Base-by-base conservation (phyloP, 306 rosid genomes). In the Trifolium dubium region DNA sequence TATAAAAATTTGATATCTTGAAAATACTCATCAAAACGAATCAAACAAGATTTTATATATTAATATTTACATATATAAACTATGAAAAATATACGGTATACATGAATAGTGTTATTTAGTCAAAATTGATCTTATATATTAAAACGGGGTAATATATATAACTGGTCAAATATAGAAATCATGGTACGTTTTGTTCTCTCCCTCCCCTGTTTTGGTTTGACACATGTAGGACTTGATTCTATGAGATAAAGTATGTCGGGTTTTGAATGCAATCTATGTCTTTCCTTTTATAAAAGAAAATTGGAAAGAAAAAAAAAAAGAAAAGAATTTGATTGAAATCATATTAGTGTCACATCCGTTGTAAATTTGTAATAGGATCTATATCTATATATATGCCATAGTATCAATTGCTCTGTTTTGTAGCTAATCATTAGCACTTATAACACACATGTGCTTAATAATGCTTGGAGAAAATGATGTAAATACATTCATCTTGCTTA, bases 201-300 rank as follows among this genome's bases (percentile, higher is more conserved):
- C 2, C 28, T 34, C 55, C 5, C 2, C 28, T 34, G 9, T 31
- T 54, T 39, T 39, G 55, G 40, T 68, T 47, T 65, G 69, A 70
- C 83, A 43, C 82, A 37, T 56, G 40, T 55, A 49, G 8, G 47
- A 68, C 11, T 59, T 43, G 79, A 67, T 79, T 76, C 75, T 60
- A 0, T 15, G 39, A 66, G 7, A 58, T 71, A 9, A 65, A 32
- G 14, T 39, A 46, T 54, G 41, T 14, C 32, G 44, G 67, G 62
- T 55, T 64, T 47, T 53, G 30, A 53, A 53, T 34, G 31, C 6
- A 51, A 46, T n/a, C 2, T 34, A 3, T 8, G 3, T 62, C 29
- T 62, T 62, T 4, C 23, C 23, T 19, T 7, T 7, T 62, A 7
- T 7, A 60, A 62, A n/a, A n/a, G 7, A n/a, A 34, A n/a, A 8